Evolutionary conservation across 2,329 filamentous ascomycete genomes (phyloP).

Genomic region (Dichotomopilus funicola): DNA sequence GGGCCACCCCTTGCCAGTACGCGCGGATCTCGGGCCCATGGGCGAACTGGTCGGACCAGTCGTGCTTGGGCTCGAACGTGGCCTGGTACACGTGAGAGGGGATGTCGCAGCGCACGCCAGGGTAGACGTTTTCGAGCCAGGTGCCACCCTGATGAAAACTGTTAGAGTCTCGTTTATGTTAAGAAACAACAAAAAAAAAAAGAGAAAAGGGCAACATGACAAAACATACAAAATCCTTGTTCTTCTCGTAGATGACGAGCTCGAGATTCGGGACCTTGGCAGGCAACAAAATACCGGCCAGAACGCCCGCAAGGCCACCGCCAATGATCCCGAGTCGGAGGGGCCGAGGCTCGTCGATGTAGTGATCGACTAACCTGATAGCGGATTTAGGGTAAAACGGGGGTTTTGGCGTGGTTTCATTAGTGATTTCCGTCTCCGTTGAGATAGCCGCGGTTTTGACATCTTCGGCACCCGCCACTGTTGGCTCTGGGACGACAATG

Average conservation of each 20-base stretch:
- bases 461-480: no score
- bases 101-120: slow-evolving; percentile 62
- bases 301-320: slow-evolving; percentile 56
- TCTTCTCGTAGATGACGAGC: slow-evolving; percentile 62
- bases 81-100: slow-evolving; percentile 60
- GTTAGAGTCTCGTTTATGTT: not conserved
- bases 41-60: slow-evolving; percentile 44
- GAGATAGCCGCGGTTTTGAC: no score
- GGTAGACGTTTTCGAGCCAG: slow-evolving; percentile 53
- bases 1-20: slow-evolving; percentile 56
- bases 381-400: slow-evolving; percentile 14
- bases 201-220: not conserved
- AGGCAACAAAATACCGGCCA: slow-evolving; percentile 59
- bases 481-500: no score
- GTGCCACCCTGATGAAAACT: slow-evolving; percentile 36
- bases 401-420: not conserved
- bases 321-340: slow-evolving; percentile 56
- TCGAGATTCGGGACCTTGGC: slow-evolving; percentile 62
- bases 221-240: slow-evolving; percentile 55
- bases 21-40: slow-evolving; percentile 56
- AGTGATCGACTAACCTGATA: slow-evolving; percentile 31
- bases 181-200: not conserved
- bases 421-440: not conserved
- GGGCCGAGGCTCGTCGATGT: slow-evolving; percentile 41
- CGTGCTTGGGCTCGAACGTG: slow-evolving; percentile 57